Evolutionary conservation across 2,329 filamentous ascomycete genomes (phyloP), one percentile per base, ranked within the genome.

Genomic region (Mycosphaerella arachidis): DNA sequence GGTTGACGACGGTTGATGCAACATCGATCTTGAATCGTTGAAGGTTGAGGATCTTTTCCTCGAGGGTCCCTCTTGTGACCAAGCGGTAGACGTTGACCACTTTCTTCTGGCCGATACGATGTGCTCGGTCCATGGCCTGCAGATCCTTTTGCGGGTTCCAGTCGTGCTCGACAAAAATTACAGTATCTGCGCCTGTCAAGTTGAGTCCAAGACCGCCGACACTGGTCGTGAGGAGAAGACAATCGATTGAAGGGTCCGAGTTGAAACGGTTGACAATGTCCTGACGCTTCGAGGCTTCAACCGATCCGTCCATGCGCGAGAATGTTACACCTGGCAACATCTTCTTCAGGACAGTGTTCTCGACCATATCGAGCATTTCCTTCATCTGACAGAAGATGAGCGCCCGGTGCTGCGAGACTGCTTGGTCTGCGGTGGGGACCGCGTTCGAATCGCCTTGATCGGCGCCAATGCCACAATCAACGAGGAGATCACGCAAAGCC

Each of bases 21-120:
- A 99, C 92, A 75, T 99, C 94, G 71, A 99, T 96, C 82, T 99
- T 99, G 87, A 99, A 99, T 55, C 94, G 89, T 85, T 99, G 94
- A 58, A 99, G 86, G 72, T 83, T 88, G 71, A 99, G 80, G 72
- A 99, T 99, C 84, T 99, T 99, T 81, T 99, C 94, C 76, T 99
- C 94, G 53, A 99, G 79, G 1, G 95, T 99, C 63, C 94, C 94
- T 67, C 94, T 85, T 6, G 94, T 99, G 70, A 99, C 94, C 66
- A 99, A 83, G 27, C 94, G 91, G 76, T 99, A 99, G 16, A 99
- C 94, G 72, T 99, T 99, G 68, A 99, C 94, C 40, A 97, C 94
- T 84, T 97, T 99, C 86, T 99, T 99, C 79, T 99, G 94, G 1
- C 94, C 94, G 70, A 99, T 97, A 68, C 94, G 88, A 81, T 99